Conservation (phyloP, 495 filamentous ascomycete species). For the Hypoxylon fragiforme region DNA sequence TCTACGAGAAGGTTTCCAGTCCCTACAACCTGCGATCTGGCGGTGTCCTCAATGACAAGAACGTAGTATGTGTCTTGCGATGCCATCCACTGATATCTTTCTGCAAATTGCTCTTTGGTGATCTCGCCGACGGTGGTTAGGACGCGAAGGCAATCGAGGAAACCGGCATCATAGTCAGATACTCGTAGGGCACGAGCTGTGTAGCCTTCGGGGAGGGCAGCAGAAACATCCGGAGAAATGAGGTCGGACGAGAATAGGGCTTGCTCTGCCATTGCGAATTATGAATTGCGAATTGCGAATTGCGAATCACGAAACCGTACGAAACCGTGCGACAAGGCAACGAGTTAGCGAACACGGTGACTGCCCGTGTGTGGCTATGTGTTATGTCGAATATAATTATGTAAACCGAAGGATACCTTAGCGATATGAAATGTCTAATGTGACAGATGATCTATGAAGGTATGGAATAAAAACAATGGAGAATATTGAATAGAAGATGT, state of each 20-base stretch:
- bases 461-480: too few relatives aligned
- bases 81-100: conserved; percentile 83
- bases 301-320: too few relatives aligned
- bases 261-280: conserved; percentile 46
- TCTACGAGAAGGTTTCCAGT: conserved; percentile 86
- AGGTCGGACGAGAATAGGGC: conserved; percentile 77
- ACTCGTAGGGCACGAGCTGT: conserved; percentile 76
- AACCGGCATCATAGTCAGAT: conserved; percentile 75
- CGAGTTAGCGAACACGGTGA: too few relatives aligned
- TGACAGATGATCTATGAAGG: too few relatives aligned
- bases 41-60: conserved; percentile 76
- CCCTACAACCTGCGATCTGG: conserved; percentile 67
- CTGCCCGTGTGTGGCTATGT: too few relatives aligned
- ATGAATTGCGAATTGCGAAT: background rate
- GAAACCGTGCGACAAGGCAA: background rate
- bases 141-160: conserved; percentile 88
- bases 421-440: too few relatives aligned
- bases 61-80: conserved; percentile 81
- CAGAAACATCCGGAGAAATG: conserved; percentile 73
- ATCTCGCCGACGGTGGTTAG: conserved; percentile 94
- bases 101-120: conserved; percentile 69
- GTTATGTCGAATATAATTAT: too few relatives aligned
- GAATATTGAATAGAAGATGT: too few relatives aligned
- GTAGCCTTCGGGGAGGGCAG: conserved; percentile 78
- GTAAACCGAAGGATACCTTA: too few relatives aligned